Evolutionary conservation across 1,284 basidiomycete species (phyloP), one percentile per base, ranked within the genome.

Genomic region (Phellopilus nigrolimitatus): DNA sequence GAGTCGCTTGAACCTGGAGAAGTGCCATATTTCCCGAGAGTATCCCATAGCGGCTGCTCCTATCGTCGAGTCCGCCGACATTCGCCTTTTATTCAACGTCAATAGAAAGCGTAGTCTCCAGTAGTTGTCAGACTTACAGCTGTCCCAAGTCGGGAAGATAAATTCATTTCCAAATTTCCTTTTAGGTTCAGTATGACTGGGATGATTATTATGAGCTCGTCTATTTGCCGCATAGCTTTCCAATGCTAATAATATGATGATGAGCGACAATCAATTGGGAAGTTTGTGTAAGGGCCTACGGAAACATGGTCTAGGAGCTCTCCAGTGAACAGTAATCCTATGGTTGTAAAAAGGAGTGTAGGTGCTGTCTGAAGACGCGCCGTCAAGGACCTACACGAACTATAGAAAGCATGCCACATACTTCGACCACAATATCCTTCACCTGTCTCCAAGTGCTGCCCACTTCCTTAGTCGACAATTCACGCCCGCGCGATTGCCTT

Each of bases 141-240:
- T 1, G 88, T 90, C 3, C 80, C 79, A 12, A 89, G 70, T n/a
- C 86, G 75, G 2, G 87, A 84, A 9, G 85, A 88, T 10, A 90
- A 80, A 58, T 94, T 95, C 90, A 95, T 95, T 69, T 95, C 94
- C 40, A 98, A 79, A 61, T 97, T 97, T 13, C 95, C 95, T 65
- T 97, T 97, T 56, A 99, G 81, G 62, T 98, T 99, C 59, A 95
- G 79, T 19, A 98, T 74, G 60, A 97, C 94, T 9, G 95, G 95
- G 6, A 97, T 86, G 53, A 98, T 89, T 73, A 98, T 95, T 62
- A 98, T 95, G 52, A 98, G 83, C 66, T 99, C 95, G 73, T 97
- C 89, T 44, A 95, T 82, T 49, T 87, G 79, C 47, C 78, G 76
- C 78, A 99, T 95, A 37, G 94, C 92, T 53, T 75, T 77, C 94